Evolutionary conservation across 768 basidiomycete genomes (phyloP).

Genomic region (Lactarius sanguifluus): DNA sequence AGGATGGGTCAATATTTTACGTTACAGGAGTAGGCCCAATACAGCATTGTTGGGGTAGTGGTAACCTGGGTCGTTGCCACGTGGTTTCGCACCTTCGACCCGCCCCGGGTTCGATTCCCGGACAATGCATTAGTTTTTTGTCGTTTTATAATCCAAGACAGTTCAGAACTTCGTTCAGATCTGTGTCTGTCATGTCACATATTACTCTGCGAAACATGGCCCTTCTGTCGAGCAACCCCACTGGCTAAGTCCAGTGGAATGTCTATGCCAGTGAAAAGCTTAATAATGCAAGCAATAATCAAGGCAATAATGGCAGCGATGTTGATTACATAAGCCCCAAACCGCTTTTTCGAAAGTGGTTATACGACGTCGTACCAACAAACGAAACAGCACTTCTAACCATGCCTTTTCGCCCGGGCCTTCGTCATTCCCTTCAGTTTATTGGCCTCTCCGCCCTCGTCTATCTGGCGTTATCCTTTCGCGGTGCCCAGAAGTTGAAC

Average conservation of each 20-base stretch:
- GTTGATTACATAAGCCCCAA: no score
- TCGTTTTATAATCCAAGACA: not conserved
- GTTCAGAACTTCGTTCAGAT: no score
- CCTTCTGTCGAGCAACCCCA: no score
- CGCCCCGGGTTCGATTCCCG: constrained; percentile 30
- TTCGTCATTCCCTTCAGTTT: constrained; percentile 31
- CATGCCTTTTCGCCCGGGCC: constrained; percentile 11
- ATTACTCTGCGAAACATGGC: no score
- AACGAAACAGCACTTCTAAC: not conserved
- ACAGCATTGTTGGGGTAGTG: constrained; percentile 30
- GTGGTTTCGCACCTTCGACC: constrained; percentile 12
- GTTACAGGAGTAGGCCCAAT: no score
- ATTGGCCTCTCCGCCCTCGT: not conserved
- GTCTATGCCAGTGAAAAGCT: no score
- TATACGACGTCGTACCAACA: not conserved
- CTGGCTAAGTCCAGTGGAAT: no score
- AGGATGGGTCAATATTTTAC: no score
- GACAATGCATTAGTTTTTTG: constrained; percentile 19
- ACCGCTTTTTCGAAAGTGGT: no score
- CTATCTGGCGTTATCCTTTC: constrained; percentile 3
- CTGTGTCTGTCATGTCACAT: no score
- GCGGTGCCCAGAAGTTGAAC: not conserved
- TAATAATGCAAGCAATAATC: no score
- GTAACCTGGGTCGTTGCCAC: constrained; percentile 32
- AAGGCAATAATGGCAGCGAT: no score